phyloP scores from a whole-genome alignment of 2,329 filamentous ascomycete genomes.

The Beauveria sp. region DNA sequence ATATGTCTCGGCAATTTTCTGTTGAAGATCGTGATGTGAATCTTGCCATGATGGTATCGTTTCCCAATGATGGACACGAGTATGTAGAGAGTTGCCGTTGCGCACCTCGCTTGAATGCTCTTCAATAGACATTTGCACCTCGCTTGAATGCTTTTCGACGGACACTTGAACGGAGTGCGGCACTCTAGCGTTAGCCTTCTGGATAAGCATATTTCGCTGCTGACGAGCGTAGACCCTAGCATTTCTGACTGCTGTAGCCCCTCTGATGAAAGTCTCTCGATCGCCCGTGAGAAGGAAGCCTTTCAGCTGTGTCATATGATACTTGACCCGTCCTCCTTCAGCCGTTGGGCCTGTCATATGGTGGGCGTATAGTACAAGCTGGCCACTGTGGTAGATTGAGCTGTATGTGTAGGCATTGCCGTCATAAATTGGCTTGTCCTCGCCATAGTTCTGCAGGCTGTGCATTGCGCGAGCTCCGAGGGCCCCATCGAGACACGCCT shows the following conservation, averaged over 20 bases:
- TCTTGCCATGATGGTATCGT: not conserved
- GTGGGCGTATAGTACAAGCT: conserved; percentile 31
- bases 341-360: conserved; percentile 25
- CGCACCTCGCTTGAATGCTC: not conserved
- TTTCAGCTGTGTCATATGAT: conserved; percentile 31
- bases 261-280: conserved; percentile 25
- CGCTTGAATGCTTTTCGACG: not conserved
- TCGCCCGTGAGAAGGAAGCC: conserved; percentile 21
- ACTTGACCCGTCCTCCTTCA: conserved; percentile 20
- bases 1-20: not conserved
- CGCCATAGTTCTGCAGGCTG: conserved; percentile 27
- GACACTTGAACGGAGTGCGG: no score
- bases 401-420: conserved; percentile 31
- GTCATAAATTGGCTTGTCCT: conserved; percentile 26
- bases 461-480: conserved; percentile 30
- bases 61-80: not conserved
- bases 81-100: no score
- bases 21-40: conserved; percentile 10
- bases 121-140: not conserved
- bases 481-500: conserved; percentile 31
- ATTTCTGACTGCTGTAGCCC: conserved; percentile 32
- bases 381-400: conserved; percentile 29
- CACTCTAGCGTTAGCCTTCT: conserved; percentile 21
- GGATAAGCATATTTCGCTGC: conserved; percentile 28
- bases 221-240: conserved; percentile 27